These are phyloP conservation scores for Pichia rugopelliculosa DNA, from an alignment of 805 yeast species.

Conservation along the genomic window DNA sequence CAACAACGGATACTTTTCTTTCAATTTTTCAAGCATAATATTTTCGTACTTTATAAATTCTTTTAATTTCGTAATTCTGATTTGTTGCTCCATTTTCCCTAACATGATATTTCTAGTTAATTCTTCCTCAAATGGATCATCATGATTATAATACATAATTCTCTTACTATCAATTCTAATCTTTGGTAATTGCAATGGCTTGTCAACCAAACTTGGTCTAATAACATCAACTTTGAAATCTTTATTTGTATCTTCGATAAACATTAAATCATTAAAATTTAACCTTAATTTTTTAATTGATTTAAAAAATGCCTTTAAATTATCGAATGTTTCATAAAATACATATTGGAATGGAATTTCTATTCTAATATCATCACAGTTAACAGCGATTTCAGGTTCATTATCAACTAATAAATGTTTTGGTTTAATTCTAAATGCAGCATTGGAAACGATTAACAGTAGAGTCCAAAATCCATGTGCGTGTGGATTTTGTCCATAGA, in stretches of 20 bases:
- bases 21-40: constrained; percentile 16
- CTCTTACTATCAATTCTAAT: constrained; percentile 48
- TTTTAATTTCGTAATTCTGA: constrained; percentile 42
- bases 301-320: constrained; percentile 65
- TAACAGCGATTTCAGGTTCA: constrained; percentile 13
- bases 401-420: neutral
- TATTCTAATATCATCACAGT: constrained; percentile 23
- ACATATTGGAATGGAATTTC: constrained; percentile 68
- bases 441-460: constrained; percentile 9
- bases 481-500: constrained; percentile 25
- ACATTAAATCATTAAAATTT: constrained; percentile 22
- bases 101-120: constrained; percentile 56
- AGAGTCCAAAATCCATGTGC: constrained; percentile 22
- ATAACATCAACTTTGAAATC: constrained; percentile 28
- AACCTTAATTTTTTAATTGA: constrained; percentile 49
- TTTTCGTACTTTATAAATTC: constrained; percentile 20
- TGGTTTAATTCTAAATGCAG: neutral
- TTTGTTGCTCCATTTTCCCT: constrained; percentile 59
- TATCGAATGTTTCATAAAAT: constrained; percentile 73
- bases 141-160: constrained; percentile 64
- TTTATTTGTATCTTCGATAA: constrained; percentile 14
- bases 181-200: constrained; percentile 44
- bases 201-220: constrained; percentile 29
- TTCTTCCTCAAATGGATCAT: constrained; percentile 84
- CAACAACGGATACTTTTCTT: constrained; percentile 27